Evolutionary conservation across 805 yeast species (phyloP).

Genomic region (Yamadazyma phyllophila): DNA sequence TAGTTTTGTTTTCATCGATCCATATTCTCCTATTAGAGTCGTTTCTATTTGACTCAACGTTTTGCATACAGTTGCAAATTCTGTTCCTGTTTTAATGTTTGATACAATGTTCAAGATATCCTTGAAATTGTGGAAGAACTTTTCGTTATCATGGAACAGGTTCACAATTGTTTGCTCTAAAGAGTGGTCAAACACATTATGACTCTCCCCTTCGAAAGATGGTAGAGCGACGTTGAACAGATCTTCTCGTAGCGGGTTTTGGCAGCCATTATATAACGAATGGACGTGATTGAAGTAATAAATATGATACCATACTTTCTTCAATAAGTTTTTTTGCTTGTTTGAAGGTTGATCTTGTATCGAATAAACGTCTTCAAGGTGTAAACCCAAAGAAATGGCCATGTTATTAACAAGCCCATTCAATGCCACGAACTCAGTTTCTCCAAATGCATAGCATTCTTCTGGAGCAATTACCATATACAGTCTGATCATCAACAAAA

Average conservation of each 20-base stretch:
- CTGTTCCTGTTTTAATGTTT: not conserved
- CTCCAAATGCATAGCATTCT: conserved; percentile 58
- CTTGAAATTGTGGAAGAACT: not conserved
- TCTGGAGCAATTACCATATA: conserved; percentile 51
- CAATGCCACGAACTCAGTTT: conserved; percentile 49
- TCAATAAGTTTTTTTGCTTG: conserved; percentile 1
- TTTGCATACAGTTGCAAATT: not conserved
- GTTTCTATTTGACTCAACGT: not conserved
- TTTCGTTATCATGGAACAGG: not conserved
- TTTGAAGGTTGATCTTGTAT: conserved; percentile 1
- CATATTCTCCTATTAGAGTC: not conserved
- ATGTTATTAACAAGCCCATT: conserved; percentile 46
- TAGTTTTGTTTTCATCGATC: not conserved
- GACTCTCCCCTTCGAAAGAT: not conserved
- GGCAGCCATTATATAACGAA: conserved; percentile 5
- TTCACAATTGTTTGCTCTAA: not conserved
- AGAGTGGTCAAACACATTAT: not conserved
- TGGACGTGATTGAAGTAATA: not conserved
- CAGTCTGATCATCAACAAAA: conserved; percentile 49
- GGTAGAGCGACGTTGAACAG: not conserved
- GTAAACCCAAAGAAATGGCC: conserved; percentile 1
- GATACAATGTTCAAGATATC: not conserved
- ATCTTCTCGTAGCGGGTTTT: not conserved
- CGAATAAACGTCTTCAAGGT: not conserved
- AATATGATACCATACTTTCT: conserved; percentile 3